These are phyloP conservation scores for Harringtonia aguacate DNA, from an alignment of 2,329 filamentous ascomycete species.

Conservation along the genomic window DNA sequence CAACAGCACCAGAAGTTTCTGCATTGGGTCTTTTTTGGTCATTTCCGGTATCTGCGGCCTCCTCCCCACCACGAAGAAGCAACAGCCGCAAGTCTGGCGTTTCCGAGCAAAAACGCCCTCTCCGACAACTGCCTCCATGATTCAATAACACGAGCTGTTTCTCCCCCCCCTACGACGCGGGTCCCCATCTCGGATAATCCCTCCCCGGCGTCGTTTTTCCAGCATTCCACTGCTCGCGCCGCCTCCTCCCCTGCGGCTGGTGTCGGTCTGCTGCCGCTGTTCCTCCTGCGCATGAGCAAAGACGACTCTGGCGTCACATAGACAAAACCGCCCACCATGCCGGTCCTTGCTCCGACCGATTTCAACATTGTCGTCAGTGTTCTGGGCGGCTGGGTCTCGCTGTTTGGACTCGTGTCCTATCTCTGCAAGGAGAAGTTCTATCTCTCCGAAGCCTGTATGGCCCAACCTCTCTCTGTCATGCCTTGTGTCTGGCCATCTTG, in stretches of 20 bases:
- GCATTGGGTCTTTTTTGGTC: neutral
- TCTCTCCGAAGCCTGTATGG: slow-evolving; percentile 77
- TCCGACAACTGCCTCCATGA: slow-evolving; percentile 18
- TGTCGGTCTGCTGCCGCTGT: slow-evolving; percentile 16
- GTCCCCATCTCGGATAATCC: neutral
- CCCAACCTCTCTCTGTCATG: too few relatives aligned
- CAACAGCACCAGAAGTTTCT: neutral
- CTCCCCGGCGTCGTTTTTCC: slow-evolving; percentile 11
- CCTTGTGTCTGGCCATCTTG: too few relatives aligned
- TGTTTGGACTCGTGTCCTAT: slow-evolving; percentile 88
- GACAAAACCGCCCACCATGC: slow-evolving; percentile 22
- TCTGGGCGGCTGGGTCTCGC: slow-evolving; percentile 74
- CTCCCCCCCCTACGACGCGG: neutral
- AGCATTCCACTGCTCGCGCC: too few relatives aligned
- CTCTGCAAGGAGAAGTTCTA: slow-evolving; percentile 85
- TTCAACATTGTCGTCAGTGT: slow-evolving; percentile 80
- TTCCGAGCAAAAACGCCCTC: slow-evolving; percentile 1
- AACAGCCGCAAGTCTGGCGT: slow-evolving; percentile 9
- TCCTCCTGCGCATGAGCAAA: slow-evolving; percentile 18
- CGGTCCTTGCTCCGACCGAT: slow-evolving; percentile 39
- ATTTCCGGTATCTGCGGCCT: neutral
- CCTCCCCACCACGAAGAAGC: neutral
- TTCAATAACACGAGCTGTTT: slow-evolving; percentile 31
- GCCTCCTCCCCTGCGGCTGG: slow-evolving; percentile 6
- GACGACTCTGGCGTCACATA: slow-evolving; percentile 28